A percentile compares a stretch with the other conserved stretches of the same genome.
These are phyloP conservation scores for Eimeria brunetti DNA, from an alignment of 169 alveolate genomes.

Conservation along the genomic window DNA sequence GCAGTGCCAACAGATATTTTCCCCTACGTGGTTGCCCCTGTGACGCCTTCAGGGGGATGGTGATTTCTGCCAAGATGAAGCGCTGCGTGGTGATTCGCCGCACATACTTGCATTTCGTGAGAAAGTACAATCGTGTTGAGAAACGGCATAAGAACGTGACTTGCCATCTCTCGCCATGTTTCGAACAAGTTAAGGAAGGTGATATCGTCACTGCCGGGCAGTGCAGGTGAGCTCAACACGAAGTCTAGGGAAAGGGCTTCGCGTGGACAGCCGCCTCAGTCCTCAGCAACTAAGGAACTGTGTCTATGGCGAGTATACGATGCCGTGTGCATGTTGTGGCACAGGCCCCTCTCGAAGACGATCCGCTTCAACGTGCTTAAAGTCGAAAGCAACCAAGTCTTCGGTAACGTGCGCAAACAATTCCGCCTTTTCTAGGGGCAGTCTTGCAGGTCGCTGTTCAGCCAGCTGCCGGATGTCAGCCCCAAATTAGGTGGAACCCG, in stretches of 20 bases:
- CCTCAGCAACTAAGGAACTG: no score
- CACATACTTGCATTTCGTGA: slow-evolving; percentile 98
- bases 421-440: slow-evolving; percentile 96
- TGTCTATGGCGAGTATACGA: no score
- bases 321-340: neutral
- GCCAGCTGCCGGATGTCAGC: slow-evolving; percentile 2
- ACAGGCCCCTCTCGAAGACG: slow-evolving; percentile 99
- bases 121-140: slow-evolving; percentile 99
- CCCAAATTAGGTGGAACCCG: slow-evolving; percentile 17
- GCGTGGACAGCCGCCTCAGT: no score
- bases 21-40: neutral
- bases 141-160: slow-evolving; percentile 99
- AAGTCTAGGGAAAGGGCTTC: no score
- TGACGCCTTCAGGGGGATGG: slow-evolving; percentile 95
- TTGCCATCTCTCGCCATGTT: slow-evolving; percentile 99
- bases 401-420: slow-evolving; percentile 99
- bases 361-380: slow-evolving; percentile 99
- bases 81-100: slow-evolving; percentile 99
- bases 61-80: slow-evolving; percentile 98
- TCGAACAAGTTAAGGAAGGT: slow-evolving; percentile 97
- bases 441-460: neutral
- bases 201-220: slow-evolving; percentile 99
- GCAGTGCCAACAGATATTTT: neutral
- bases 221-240: slow-evolving; percentile 92
- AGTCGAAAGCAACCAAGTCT: slow-evolving; percentile 98